Evolutionary conservation across 176 grass and related monocot species (phyloP).

Genomic region (Aegilops longissima): DNA sequence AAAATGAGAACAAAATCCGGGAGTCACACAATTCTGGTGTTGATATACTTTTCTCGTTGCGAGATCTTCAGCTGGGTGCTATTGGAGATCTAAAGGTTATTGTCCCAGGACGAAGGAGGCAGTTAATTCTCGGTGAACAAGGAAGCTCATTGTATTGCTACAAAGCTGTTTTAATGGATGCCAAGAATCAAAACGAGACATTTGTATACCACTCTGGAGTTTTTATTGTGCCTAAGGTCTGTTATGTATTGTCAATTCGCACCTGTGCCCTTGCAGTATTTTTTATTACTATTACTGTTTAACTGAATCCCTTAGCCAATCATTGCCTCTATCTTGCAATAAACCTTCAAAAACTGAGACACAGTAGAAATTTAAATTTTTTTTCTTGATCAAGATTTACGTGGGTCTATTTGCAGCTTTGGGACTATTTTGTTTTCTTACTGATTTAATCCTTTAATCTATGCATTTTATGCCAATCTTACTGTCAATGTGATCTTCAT

Average conservation of each 20-base stretch:
- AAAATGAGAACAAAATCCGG: slow-evolving; percentile 72
- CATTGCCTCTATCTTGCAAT: not conserved
- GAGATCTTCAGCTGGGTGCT: slow-evolving; percentile 87
- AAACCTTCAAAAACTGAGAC: not conserved
- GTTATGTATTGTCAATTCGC: slow-evolving; percentile 21
- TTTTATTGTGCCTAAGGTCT: slow-evolving; percentile 95
- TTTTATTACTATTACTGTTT: not conserved
- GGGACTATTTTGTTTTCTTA: not conserved
- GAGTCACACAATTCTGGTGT: slow-evolving; percentile 54
- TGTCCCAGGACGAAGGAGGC: slow-evolving; percentile 64
- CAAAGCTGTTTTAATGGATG: slow-evolving; percentile 80
- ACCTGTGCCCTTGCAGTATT: not conserved
- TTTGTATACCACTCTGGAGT: slow-evolving; percentile 80
- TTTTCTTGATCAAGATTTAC: not conserved
- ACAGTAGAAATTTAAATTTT: not conserved
- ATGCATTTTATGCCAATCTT: not conserved
- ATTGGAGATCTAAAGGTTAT: slow-evolving; percentile 74
- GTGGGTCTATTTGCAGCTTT: not conserved
- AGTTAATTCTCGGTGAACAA: slow-evolving; percentile 86
- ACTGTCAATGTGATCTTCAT: not conserved
- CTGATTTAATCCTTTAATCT: slow-evolving; percentile 2
- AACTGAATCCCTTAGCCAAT: not conserved
- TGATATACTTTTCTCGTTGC: slow-evolving; percentile 67
- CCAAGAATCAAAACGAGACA: slow-evolving; percentile 58
- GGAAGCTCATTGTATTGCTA: slow-evolving; percentile 71